Base-by-base conservation (phyloP, 1,284 basidiomycete genomes). In the Austroboletus niveus region DNA sequence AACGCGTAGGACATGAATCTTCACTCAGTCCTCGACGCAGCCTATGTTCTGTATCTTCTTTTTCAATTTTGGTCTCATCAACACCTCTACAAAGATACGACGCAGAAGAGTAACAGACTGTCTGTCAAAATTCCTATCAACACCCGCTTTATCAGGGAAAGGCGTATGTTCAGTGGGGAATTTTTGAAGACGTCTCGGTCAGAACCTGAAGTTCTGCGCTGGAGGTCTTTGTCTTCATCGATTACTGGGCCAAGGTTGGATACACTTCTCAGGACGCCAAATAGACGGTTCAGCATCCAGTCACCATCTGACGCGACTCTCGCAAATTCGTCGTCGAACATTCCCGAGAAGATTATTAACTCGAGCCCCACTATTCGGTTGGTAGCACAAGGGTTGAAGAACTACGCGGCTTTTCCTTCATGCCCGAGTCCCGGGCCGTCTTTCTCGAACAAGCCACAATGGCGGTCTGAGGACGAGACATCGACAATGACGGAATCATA, bases 61-160 rank as follows among this genome's bases (percentile, higher is more conserved):
- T 96, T 95, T 72, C 92, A 94, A 64, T 79, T 95, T 31, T 94
- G 84, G 78, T 92, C 92, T 0, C 93, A 96, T 68, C 81, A 83
- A 17, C 81, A 92, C 60, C 78, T 94, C 10, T 95, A 90, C 70
- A 73, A 80, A 47, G 85, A 89, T 53, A 68, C 68, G 39, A 72
- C 72, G 52, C 72, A 72, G 57, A 78, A 72, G 55, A 81, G 76
- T 57, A 60, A 67, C 44, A 66, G 60, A 31, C 52, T 77, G 29
- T 69, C 76, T n/a, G 54, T 68, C 47, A 73, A 59, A 46, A 59
- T 72, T 8, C 63, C 71, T 27, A 63, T 70, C 47, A 66, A 69
- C 38, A 56, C 65, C 39, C 66, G 62, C 34, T 59, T 70, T 38
- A 58, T 69, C 34, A 45, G 59, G 11, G 59, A 60, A 48, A 66